Conservation (phyloP, 1,284 basidiomycete genomes). For the Irpex sp. region DNA sequence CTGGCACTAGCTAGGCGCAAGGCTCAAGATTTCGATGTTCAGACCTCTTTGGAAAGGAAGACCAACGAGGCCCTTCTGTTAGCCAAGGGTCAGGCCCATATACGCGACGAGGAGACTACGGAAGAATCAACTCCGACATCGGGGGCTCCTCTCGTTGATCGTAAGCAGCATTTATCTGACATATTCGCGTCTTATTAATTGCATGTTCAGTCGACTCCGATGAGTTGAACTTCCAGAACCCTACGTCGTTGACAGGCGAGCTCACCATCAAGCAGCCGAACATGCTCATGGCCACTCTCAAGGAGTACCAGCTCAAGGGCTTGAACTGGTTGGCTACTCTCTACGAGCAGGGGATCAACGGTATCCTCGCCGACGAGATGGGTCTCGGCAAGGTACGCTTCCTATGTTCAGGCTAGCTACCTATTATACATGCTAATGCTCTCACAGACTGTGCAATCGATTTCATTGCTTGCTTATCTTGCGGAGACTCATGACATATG, state of each 20-base stretch:
- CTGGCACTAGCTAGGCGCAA: constrained; percentile 78
- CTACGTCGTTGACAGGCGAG: constrained; percentile 86
- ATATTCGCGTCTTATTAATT: constrained; percentile 8
- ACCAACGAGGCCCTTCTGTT: constrained; percentile 73
- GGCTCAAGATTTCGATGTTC: constrained; percentile 84
- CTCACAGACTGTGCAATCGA: constrained; percentile 95
- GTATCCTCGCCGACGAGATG: constrained; percentile 99
- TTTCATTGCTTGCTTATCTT: constrained; percentile 94
- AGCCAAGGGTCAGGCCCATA: constrained; percentile 62
- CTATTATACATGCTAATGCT: not conserved
- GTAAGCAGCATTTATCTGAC: constrained; percentile 39
- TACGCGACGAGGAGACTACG: constrained; percentile 41
- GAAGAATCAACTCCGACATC: constrained; percentile 29
- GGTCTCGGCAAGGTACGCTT: constrained; percentile 81
- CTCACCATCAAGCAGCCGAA: constrained; percentile 89
- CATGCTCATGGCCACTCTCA: constrained; percentile 96
- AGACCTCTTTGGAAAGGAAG: constrained; percentile 77
- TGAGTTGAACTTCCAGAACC: constrained; percentile 99
- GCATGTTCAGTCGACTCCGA: constrained; percentile 78
- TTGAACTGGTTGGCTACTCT: constrained; percentile 97
- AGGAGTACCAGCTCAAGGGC: constrained; percentile 99
- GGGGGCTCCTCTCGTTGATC: constrained; percentile 54
- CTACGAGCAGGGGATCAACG: constrained; percentile 99
- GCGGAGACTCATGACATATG: constrained; percentile 98
- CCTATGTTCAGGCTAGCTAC: not conserved